Conservation (phyloP, 371 early-diverging fungal species). For the Mucor saturninus region DNA sequence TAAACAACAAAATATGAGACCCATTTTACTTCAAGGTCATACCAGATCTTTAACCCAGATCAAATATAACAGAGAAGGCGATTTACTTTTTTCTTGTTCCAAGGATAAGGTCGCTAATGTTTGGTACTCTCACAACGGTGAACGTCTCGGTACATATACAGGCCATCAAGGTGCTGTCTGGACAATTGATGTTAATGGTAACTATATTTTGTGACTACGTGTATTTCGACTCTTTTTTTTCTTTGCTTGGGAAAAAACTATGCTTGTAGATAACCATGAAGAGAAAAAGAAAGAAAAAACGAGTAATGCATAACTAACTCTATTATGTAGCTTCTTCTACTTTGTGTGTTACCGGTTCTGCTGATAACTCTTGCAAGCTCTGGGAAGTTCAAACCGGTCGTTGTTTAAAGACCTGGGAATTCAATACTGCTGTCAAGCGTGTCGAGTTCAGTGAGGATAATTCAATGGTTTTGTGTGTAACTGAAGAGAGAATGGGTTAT, state of each 20-base stretch:
- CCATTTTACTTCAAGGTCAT: conserved; percentile 97
- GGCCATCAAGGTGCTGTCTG: conserved; percentile 97
- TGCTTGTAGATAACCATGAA: neutral
- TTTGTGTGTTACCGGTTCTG: conserved; percentile 90
- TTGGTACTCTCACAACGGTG: conserved; percentile 98
- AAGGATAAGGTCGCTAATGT: conserved; percentile 95
- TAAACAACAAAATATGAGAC: conserved; percentile 65
- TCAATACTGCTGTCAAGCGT: conserved; percentile 91
- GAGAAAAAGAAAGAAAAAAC: neutral
- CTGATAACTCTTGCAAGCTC: conserved; percentile 92
- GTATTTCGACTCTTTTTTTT: neutral
- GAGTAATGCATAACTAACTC: neutral
- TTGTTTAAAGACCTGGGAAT: conserved; percentile 86
- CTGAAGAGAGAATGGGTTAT: conserved; percentile 97
- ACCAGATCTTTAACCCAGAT: conserved; percentile 97
- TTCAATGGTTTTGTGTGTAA: conserved; percentile 86
- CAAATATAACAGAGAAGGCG: conserved; percentile 99
- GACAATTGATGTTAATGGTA: conserved; percentile 92
- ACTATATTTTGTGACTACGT: neutral
- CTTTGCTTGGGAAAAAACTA: neutral
- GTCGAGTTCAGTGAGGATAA: conserved; percentile 93
- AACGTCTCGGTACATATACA: conserved; percentile 94
- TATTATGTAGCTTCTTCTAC: conserved; percentile 60
- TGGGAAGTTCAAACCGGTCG: conserved; percentile 97
- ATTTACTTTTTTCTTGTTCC: conserved; percentile 96